Conservation (phyloP, 2,329 filamentous ascomycete genomes). For the Pyrenophora seminiperda region DNA sequence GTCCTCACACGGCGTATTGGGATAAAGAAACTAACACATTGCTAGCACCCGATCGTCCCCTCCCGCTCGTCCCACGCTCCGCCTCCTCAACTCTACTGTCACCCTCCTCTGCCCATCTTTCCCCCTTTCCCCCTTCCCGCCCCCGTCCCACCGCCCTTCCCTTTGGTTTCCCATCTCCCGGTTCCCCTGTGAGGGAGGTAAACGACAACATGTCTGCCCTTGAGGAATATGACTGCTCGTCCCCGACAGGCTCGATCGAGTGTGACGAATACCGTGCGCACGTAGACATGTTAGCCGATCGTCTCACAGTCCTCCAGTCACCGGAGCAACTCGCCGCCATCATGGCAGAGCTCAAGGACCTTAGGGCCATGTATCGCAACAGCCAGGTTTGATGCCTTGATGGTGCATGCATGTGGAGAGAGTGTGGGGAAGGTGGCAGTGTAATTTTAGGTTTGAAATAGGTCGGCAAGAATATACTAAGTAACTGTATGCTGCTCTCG, state of each 20-base stretch:
- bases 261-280: background rate
- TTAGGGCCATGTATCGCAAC: background rate
- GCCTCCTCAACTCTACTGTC: constrained; percentile 10
- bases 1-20: background rate
- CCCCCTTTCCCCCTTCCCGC: constrained; percentile 1
- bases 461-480: too few species aligned
- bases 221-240: background rate
- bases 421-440: too few species aligned
- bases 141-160: constrained; percentile 1
- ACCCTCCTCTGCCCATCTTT: background rate
- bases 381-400: too few species aligned
- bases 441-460: too few species aligned
- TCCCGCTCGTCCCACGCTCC: constrained; percentile 28
- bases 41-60: constrained; percentile 36
- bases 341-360: constrained; percentile 1
- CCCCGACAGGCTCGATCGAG: background rate
- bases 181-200: background rate
- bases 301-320: background rate
- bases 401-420: too few species aligned
- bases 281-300: constrained; percentile 2
- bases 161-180: constrained; percentile 1
- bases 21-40: constrained; percentile 1
- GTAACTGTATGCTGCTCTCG: too few species aligned
- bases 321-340: constrained; percentile 1
- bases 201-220: constrained; percentile 2